Percentiles rank a stretch among this genome's conserved stretches.
These are phyloP conservation scores for Eutrema salsugineum DNA, from an alignment of 441 rosid species.

Conservation along the genomic window DNA sequence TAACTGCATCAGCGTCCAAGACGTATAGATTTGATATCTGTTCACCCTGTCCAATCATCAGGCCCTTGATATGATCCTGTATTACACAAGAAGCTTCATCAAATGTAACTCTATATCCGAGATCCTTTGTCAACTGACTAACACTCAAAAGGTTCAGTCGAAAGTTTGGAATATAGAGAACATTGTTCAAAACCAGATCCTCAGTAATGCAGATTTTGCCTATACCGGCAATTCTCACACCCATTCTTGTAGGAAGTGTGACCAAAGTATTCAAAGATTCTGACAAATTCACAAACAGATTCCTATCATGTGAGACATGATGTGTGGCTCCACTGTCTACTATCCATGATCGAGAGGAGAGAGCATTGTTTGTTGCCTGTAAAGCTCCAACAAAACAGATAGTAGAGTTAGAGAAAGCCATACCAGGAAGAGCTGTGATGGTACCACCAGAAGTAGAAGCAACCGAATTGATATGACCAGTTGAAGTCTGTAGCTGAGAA, in stretches of 20 bases:
- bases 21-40: neutral
- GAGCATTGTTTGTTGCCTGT: too few species aligned
- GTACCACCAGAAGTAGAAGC: too few species aligned
- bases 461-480: too few species aligned
- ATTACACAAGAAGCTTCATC: neutral
- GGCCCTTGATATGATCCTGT: neutral
- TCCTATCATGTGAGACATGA: too few species aligned
- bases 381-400: too few species aligned
- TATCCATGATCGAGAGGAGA: too few species aligned
- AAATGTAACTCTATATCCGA: neutral
- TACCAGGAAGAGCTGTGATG: too few species aligned
- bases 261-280: neutral
- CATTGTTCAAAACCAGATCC: neutral
- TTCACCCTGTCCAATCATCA: neutral
- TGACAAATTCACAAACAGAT: neutral
- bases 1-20: neutral
- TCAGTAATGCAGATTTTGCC: neutral
- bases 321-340: too few species aligned
- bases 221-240: neutral
- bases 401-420: too few species aligned
- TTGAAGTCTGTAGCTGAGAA: too few species aligned
- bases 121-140: neutral
- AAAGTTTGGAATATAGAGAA: neutral
- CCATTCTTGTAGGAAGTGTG: neutral
- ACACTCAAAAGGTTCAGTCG: neutral